Evolutionary conservation across 148 eudicot species (phyloP).

Genomic region (Amaranthus hypochondriacus): DNA sequence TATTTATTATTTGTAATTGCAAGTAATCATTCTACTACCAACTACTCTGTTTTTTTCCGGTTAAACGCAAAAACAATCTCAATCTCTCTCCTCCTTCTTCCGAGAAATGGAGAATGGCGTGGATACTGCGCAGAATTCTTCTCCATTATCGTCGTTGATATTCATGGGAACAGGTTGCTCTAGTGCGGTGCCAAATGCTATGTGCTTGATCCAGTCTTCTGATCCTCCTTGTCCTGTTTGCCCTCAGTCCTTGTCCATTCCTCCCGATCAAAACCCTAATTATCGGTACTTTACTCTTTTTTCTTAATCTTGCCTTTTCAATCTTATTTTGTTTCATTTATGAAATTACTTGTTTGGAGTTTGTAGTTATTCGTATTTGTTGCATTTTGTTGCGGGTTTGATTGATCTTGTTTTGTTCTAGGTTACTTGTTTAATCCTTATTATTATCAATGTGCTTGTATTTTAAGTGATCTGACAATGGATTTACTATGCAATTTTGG

Average conservation of each 20-base stretch:
- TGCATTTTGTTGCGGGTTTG: neutral
- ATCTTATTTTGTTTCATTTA: neutral
- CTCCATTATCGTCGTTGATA: constrained; percentile 63
- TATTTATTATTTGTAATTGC: too few species aligned
- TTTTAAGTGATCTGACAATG: neutral
- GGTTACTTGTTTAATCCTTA: neutral
- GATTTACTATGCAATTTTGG: neutral
- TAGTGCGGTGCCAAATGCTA: constrained; percentile 65
- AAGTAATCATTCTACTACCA: too few species aligned
- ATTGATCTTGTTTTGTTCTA: neutral
- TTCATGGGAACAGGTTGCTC: constrained; percentile 91
- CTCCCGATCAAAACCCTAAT: constrained; percentile 73
- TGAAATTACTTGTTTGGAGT: too few species aligned
- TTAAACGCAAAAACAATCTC: too few species aligned
- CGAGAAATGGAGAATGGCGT: constrained; percentile 40
- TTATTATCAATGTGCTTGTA: neutral
- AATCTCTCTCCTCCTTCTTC: neutral
- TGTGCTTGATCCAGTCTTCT: constrained; percentile 76
- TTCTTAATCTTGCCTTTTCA: neutral
- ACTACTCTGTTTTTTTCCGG: too few species aligned
- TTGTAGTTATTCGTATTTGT: neutral
- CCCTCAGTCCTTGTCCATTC: constrained; percentile 46
- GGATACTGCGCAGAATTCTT: constrained; percentile 20
- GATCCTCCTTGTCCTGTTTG: constrained; percentile 85
- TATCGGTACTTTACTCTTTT: constrained; percentile 49